Base-by-base conservation (phyloP, 352 stramenopile species). In the Phytophthora megakarya region DNA sequence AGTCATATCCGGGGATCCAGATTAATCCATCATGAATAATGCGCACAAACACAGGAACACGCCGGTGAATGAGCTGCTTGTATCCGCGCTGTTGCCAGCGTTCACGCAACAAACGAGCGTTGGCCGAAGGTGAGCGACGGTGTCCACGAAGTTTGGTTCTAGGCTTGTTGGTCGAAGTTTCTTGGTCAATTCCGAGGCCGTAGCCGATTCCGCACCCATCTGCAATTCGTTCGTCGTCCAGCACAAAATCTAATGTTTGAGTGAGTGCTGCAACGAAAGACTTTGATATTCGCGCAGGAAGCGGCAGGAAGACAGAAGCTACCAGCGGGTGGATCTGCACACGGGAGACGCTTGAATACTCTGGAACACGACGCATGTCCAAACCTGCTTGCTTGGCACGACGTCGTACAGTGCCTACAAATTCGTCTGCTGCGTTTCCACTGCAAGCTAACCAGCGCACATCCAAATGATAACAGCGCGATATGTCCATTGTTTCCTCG, bases 391-490 rank as follows among this genome's bases (percentile, higher is more conserved):
- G 85, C 56, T 92, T 92, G 13, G 73, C 76, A 26, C 84, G 85
- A 33, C 85, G 81, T 38, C 76, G 72, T 26, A 93, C 61, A 16
- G 76, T 79, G 13, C 75, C 60, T 42, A 93, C 78, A 58, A 93
- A 92, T 38, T 93, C 85, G 43, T 93, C 85, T 0, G 82, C 76
- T 21, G 85, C 78, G 18, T 78, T 88, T 38, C 85, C 82, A 51
- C 83, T 90, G 65, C 85, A 93, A n/a, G 83, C 85, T 9, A 92
- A 64, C 85, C 85, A 93, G 4, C 83, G 81, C 23, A 93, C 70
- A 33, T 92, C 85, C 37, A 93, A 60, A 42, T 93, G 83, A 30
- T 82, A 93, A 23, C 65, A 89, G 22, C 75, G 75, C 9, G 72
- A 73, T 3, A 85, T 64, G 44, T 85, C 61, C 69, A 89, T 80